phyloP scores from a whole-genome alignment of 2,329 filamentous ascomycete species.

The Capronia americana region DNA sequence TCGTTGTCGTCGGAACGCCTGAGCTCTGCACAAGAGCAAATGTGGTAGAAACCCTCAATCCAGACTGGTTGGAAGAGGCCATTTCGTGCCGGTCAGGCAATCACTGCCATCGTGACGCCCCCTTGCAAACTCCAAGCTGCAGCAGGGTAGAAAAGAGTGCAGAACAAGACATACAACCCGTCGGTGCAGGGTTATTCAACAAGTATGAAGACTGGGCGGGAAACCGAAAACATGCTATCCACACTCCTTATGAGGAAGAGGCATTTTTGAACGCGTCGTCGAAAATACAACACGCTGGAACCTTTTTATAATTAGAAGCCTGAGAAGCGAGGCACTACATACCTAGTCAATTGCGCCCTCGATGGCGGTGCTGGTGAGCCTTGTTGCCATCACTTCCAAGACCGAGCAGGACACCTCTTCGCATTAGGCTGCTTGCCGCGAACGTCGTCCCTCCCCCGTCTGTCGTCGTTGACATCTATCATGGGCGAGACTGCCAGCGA shows the following conservation, averaged over 20 bases:
- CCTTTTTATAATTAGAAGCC: constrained; percentile 22
- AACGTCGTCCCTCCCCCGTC: not conserved
- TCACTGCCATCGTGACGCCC: not conserved
- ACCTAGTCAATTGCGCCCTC: constrained; percentile 12
- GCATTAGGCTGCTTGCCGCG: not conserved
- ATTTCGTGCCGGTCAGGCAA: not conserved
- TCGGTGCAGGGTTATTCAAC: not conserved
- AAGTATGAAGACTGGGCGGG: not conserved
- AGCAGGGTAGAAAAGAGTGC: not conserved
- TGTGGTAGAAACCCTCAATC: not conserved
- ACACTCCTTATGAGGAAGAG: not conserved
- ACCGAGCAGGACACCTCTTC: not conserved
- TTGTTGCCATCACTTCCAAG: not conserved
- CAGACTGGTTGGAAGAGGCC: not conserved
- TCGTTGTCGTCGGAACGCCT: too few species aligned
- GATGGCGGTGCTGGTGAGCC: not conserved
- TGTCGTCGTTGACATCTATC: not conserved
- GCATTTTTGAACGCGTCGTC: not conserved
- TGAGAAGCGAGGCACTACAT: constrained; percentile 24
- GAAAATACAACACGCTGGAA: not conserved
- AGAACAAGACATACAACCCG: not conserved
- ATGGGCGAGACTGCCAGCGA: not conserved
- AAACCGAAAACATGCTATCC: not conserved
- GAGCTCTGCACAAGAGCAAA: not conserved
- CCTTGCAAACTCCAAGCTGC: not conserved